Conservation (phyloP, 169 alveolate species). For the Pseudocohnilembus persalinus region DNA sequence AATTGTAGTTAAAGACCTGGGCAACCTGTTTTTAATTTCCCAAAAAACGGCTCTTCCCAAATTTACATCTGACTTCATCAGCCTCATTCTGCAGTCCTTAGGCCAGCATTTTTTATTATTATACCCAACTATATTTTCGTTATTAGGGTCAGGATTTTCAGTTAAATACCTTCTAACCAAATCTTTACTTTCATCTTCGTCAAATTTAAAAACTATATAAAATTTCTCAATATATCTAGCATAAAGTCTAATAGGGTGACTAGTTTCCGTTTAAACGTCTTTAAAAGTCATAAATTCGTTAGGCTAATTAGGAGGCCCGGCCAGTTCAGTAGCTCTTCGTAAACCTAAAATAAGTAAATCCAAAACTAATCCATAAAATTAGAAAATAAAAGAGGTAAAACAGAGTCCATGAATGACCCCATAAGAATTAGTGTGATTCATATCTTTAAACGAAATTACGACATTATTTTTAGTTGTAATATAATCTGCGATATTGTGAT, state of each 20-base stretch:
- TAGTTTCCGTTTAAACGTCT: conserved; percentile 93
- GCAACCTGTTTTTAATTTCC: conserved; percentile 99
- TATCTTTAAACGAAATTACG: conserved; percentile 97
- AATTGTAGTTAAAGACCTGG: conserved; percentile 96
- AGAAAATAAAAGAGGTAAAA: conserved; percentile 97
- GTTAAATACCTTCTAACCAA: conserved; percentile 97
- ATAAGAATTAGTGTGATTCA: conserved; percentile 98
- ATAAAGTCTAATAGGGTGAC: conserved; percentile 98
- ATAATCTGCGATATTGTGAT: conserved; percentile 99
- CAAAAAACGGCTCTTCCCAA: conserved; percentile 99
- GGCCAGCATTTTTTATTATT: conserved; percentile 99
- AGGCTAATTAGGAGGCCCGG: conserved; percentile 99
- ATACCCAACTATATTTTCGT: conserved; percentile 98
- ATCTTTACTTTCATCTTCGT: conserved; percentile 96
- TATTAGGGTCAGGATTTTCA: conserved; percentile 99
- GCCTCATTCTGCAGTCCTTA: conserved; percentile 99
- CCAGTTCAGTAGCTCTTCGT: conserved; percentile 98
- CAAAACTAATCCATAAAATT: conserved; percentile 90
- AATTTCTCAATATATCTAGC: conserved; percentile 96
- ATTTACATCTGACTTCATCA: conserved; percentile 97
- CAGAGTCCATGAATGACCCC: conserved; percentile 99
- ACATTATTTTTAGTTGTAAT: conserved; percentile 99
- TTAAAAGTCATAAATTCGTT: conserved; percentile 94
- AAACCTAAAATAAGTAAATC: conserved; percentile 97
- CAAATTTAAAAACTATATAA: conserved; percentile 94